Evolutionary conservation across 108 stramenopile genomes (phyloP), one percentile per base, ranked within the genome.

Genomic region (Bacterosira constricta): DNA sequence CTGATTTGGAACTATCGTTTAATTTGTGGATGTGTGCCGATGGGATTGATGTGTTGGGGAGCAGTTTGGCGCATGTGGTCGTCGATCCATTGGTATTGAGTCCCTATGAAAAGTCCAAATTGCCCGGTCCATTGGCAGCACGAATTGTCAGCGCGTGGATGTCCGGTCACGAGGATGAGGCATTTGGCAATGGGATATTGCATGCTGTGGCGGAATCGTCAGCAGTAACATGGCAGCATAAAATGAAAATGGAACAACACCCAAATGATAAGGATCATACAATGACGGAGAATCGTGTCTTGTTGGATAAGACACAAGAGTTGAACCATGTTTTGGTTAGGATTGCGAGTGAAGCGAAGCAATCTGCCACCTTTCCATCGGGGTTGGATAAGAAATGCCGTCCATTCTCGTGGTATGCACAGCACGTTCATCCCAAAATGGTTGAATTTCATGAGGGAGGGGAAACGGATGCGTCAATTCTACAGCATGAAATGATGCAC

Each of bases 1-100:
- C 89, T 39, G 88, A 94, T 73, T 27, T 94, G 29, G 89, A 94
- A 58, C 45, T 94, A 32, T 63, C 89, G 3, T 66, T 94, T 34
- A 90, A 90, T 66, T 56, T 94, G 21, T 94, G 93, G 93, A 76
- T 94, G 69, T 94, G 93, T 76, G 93, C 81, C 11, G 93, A 94
- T 77, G 93, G 93, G 6, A 89, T 94, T 32, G 90, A 94, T 66
- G 85, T 94, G 23, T 25, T 83, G 31, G 47, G 17, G 39, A 30
- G 20, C 8, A 60, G 36, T 17, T 35, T 82, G 17, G 69, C 83
- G 32, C 65, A 82, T 15, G 86, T 71, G 3, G 39, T 49, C 20
- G 71, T 81, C 8, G 66, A 67, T 60, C 57, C 61, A 49, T 17
- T 36, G 63, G 34, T 72, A 34, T 38, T 73, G 42, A n/a, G 71